phyloP scores from a whole-genome alignment of 345 rosid species.

The Aurinia saxatilis region DNA sequence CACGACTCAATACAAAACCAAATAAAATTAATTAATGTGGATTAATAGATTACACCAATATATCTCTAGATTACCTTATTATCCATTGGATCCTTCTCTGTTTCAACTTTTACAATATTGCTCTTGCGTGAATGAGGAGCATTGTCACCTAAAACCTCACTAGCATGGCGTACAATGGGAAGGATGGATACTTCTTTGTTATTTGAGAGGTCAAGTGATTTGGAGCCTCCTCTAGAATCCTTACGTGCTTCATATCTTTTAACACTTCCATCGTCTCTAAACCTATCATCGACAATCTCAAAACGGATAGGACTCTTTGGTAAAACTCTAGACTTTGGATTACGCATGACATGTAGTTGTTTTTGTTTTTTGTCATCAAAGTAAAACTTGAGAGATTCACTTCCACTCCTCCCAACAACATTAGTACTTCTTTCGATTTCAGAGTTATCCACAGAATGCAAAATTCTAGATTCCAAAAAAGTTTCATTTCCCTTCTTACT shows the following conservation, averaged over 20 bases:
- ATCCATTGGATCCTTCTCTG: conserved; percentile 7
- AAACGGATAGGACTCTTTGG: conserved; percentile 51
- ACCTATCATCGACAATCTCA: conserved; percentile 81
- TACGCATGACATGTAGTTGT: conserved; percentile 29
- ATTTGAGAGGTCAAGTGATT: conserved; percentile 39
- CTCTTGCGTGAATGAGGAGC: conserved; percentile 23
- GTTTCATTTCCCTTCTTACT: conserved; percentile 32
- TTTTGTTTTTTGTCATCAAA: conserved; percentile 57
- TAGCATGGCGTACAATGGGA: conserved; percentile 29
- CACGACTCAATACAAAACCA: not conserved
- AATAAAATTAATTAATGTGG: not conserved
- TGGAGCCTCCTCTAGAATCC: conserved; percentile 35
- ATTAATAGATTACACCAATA: not conserved
- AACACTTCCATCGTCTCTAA: conserved; percentile 46
- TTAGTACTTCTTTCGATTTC: conserved; percentile 29
- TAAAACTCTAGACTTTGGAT: conserved; percentile 40
- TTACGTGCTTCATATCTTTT: conserved; percentile 30
- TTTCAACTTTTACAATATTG: conserved; percentile 23
- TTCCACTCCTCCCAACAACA: conserved; percentile 39
- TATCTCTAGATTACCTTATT: conserved; percentile 1
- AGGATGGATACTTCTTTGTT: conserved; percentile 24
- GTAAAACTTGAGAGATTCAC: conserved; percentile 31
- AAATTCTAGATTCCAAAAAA: conserved; percentile 38
- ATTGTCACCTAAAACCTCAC: conserved; percentile 29
- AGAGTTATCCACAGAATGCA: conserved; percentile 32